These are phyloP conservation scores for Aspergillus brasiliensis DNA, from an alignment of 2,329 filamentous ascomycete genomes.

Conservation along the genomic window DNA sequence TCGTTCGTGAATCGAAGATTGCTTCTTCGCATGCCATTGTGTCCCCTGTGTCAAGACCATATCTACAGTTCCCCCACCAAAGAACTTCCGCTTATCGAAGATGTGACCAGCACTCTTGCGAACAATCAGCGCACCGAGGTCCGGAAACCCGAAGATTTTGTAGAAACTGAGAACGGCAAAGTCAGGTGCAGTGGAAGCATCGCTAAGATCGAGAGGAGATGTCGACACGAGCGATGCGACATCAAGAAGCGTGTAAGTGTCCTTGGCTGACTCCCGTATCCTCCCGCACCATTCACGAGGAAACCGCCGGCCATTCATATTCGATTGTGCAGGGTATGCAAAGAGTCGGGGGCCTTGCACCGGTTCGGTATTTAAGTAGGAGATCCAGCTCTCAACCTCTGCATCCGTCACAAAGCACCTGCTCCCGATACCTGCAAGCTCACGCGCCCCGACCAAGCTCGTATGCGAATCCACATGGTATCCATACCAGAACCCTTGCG, in stretches of 20 bases:
- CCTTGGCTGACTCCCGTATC: constrained; percentile 41
- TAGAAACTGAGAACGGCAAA: constrained; percentile 88
- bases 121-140: constrained; percentile 82
- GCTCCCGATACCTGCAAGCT: constrained; percentile 64
- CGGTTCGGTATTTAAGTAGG: constrained; percentile 29
- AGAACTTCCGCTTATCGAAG: constrained; percentile 73
- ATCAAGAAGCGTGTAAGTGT: constrained; percentile 73
- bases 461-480: constrained; percentile 88
- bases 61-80: constrained; percentile 93
- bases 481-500: constrained; percentile 73
- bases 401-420: constrained; percentile 66
- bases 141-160: constrained; percentile 97
- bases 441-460: constrained; percentile 78
- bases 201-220: constrained; percentile 69
- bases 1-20: constrained; percentile 70
- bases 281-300: constrained; percentile 68
- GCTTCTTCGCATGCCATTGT: constrained; percentile 80
- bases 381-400: constrained; percentile 68
- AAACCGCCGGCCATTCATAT: constrained; percentile 80
- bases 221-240: constrained; percentile 81
- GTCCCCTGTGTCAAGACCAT: constrained; percentile 78
- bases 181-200: constrained; percentile 68
- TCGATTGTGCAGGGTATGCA: constrained; percentile 88
- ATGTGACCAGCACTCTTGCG: constrained; percentile 67
- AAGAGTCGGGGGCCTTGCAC: constrained; percentile 55